Base-by-base conservation (phyloP, 2,329 filamentous ascomycete species). In the Nigrospora oryzae region DNA sequence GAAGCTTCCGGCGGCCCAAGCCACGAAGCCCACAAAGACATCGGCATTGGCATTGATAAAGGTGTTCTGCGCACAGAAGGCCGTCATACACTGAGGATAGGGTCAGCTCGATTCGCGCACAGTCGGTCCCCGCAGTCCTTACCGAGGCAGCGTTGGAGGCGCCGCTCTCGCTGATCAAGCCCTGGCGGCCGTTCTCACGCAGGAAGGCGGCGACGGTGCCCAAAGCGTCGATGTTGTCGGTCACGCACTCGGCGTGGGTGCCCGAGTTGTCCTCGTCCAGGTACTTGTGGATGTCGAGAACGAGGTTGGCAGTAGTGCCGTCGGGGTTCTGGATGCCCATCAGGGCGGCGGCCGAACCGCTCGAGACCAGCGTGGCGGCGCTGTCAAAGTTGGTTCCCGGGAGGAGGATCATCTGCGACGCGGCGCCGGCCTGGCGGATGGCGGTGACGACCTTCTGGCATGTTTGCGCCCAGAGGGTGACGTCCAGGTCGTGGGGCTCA, bases 361-460 rank as follows among this genome's bases (percentile, higher is more conserved):
- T 68, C 3, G 64, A 65, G 17, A 77, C 63, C 42, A 78, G 69
- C 2, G 64, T 64, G 35, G 62, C 68, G 3, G 73, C 75, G 42
- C 66, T 70, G 8, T 75, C 71, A 56, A 73, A 85, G 53, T 77
- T 74, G 34, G 70, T 81, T 2, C 82, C 82, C 0, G 83, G 77
- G 2, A 84, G 70, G 12, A 86, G 67, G 51, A 86, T 83, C 55
- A 78, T 73, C 50, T 86, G 78, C 16, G 64, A 63, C 1, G 66
- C 72, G n/a, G 81, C 81, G n/a, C 81, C 82, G 3, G 77, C 74
- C 36, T 71, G 60, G 37, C 83, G 76, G 53, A 87, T 84, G 4
- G 79, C 82, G 1, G 74, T 80, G 2, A 87, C 82, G 14, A 69
- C 79, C 12, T 68, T 69, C 56, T 86, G 83, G 48, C 77, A 75